Evolutionary conservation across 306 rosid genomes (phyloP), one percentile per base, ranked within the genome.

Genomic region (Phaseolus lunatus): DNA sequence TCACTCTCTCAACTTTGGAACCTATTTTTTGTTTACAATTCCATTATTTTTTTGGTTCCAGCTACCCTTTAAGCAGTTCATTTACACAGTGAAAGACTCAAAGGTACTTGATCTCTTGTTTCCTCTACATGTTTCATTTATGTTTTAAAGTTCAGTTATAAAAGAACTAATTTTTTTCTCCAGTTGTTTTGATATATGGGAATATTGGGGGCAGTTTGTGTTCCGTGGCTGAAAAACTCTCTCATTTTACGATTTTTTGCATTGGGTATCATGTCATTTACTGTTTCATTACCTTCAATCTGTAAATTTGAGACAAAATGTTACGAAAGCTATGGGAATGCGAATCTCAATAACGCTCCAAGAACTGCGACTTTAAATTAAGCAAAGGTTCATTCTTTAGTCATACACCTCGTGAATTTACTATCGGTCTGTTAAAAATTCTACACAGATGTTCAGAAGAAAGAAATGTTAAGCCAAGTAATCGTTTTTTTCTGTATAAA

Each of bases 271-370:
- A 44, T 67, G 74, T 5, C 65, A 44, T 24, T 67, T 49, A 83
- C 85, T 85, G 91, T 88, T 89, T 76, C 81, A 88, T 88, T 47
- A 63, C 41, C 80, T 49, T 9, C 44, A 70, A 54, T 74, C 6
- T 43, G 37, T 35, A 37, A 19, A 63, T 33, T 35, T 63, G 69
- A 47, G 12, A 11, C 44, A 19, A 64, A 35, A 45, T 66, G 62
- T 14, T 9, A 45, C 20, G 22, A 8, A 62, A 50, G 24, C 63
- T 15, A n/a, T 27, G 29, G 22, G 67, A 61, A 16, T 7, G 7
- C 13, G 22, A 29, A 3, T 37, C 43, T 37, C 43, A 37, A 37
- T 9, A 39, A 39, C 3, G 3, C 12, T 39, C 11, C 43, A 39
- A 9, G 44, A 39, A 39, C 43, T 8, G 43, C 10, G 2, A 7